Conservation (phyloP, 1,284 basidiomycete species). For the Malassezia globosa region DNA sequence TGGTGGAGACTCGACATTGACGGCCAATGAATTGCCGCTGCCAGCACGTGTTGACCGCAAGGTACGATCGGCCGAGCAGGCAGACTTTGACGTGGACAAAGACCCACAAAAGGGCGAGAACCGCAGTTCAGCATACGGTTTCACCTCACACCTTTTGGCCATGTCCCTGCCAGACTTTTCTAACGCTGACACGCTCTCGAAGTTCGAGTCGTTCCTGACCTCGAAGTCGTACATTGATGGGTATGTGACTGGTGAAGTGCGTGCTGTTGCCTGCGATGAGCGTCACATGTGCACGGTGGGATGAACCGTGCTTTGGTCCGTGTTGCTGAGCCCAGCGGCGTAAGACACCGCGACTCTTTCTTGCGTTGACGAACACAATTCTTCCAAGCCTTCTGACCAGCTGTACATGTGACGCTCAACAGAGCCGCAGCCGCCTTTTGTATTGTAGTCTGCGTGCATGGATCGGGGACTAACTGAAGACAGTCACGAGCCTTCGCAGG, state of each 20-base stretch:
- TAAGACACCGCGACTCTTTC: slow-evolving; percentile 47
- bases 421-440: too few relatives aligned
- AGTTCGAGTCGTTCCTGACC: slow-evolving; percentile 37
- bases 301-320: slow-evolving; percentile 47
- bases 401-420: background rate
- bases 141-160: slow-evolving; percentile 11
- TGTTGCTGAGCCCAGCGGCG: slow-evolving; percentile 48
- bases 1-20: background rate
- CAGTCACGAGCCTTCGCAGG: slow-evolving; percentile 89
- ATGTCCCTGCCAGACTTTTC: slow-evolving; percentile 47
- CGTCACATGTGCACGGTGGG: slow-evolving; percentile 14
- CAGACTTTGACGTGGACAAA: too few relatives aligned
- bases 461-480: slow-evolving; percentile 6
- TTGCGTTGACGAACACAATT: slow-evolving; percentile 44
- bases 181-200: slow-evolving; percentile 29
- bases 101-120: too few relatives aligned
- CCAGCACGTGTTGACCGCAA: slow-evolving; percentile 1
- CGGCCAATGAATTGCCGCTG: background rate
- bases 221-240: slow-evolving; percentile 45
- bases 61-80: slow-evolving; percentile 7
- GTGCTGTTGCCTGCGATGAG: background rate
- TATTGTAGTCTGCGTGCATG: too few relatives aligned
- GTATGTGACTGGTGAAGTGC: slow-evolving; percentile 25
- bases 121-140: too few relatives aligned
- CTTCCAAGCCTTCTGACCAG: slow-evolving; percentile 42